Evolutionary conservation across 805 yeast genomes (phyloP).

Genomic region (Torulaspora gathmanii): DNA sequence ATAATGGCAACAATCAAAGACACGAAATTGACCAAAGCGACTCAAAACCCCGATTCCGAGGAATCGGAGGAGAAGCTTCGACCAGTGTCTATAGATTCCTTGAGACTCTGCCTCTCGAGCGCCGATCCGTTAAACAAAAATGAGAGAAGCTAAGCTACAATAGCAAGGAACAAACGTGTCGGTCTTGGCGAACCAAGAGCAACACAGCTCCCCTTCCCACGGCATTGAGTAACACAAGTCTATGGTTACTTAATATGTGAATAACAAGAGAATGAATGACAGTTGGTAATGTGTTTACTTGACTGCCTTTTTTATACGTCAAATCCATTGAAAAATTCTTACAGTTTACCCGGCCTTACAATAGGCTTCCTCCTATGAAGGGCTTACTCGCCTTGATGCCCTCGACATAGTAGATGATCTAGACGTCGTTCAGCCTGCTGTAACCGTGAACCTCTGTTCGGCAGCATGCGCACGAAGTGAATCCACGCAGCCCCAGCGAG

Average conservation of each 20-base stretch:
- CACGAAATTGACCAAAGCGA: slow-evolving; percentile 18
- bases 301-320: neutral
- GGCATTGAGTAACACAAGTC: slow-evolving; percentile 28
- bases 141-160: slow-evolving; percentile 32
- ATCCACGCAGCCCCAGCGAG: slow-evolving; percentile 65
- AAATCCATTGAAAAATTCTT: neutral
- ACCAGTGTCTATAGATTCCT: slow-evolving; percentile 24
- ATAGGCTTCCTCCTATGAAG: neutral
- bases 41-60: slow-evolving; percentile 34
- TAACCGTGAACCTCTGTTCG: slow-evolving; percentile 62
- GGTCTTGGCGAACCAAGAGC: slow-evolving; percentile 22
- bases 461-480: slow-evolving; percentile 81
- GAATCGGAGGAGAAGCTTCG: slow-evolving; percentile 34
- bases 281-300: too few species aligned
- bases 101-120: slow-evolving; percentile 59
- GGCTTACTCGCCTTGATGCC: neutral
- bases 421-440: slow-evolving; percentile 38
- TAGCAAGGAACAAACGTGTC: slow-evolving; percentile 30
- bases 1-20: slow-evolving; percentile 15
- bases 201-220: slow-evolving; percentile 24
- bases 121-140: slow-evolving; percentile 53
- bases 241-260: slow-evolving; percentile 16
- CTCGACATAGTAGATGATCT: neutral
- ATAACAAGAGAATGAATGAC: neutral
- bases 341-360: neutral